Base-by-base conservation (phyloP, 345 rosid species). In the Toxicodendron radicans region DNA sequence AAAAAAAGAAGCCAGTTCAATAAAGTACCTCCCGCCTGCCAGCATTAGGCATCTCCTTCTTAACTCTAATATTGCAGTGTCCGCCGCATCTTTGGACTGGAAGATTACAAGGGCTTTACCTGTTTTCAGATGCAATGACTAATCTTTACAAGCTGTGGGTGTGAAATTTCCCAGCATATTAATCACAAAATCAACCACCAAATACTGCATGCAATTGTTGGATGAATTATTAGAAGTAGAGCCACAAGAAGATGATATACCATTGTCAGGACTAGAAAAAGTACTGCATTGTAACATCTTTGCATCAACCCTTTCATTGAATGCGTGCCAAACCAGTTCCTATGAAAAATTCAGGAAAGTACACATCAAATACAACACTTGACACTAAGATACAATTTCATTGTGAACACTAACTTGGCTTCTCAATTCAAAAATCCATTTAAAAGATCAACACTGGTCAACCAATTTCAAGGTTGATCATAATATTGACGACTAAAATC, bases 31-130 rank as follows among this genome's bases (percentile, higher is more conserved):
- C 74, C 79, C 66, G 78, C 73, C 83, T 64, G 73, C 48, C 67
- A 90, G 20, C 83, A 83, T 66, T 54, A 90, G 84, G 79, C 86
- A 85, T 54, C 79, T 66, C 48, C 66, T 43, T 14, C 13, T 59
- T 75, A 90, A 78, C 76, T 70, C 70, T 3, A 52, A 46, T 64
- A 84, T 5, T 5, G 86, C 91, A 1, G 51, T 52, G 27, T 78
- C 79, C 71, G 92, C 91, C 62, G 84, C 86, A 66, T 78, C 80
- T 79, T 78, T 85, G 60, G 91, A 77, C 53, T 72, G 24, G 64
- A 90, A 90, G 35, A 85, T 79, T 58, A 87, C 84, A 58, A 90
- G 81, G 38, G 91, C 89, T 74, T 80, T 81, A 65, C 94, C 94
- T 88, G 79, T 38, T 71, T 58, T 33, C 66, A 72, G 35, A 80